These are phyloP conservation scores for Solanum hybrid DNA, from an alignment of 305 asterid species.

Conservation along the genomic window DNA sequence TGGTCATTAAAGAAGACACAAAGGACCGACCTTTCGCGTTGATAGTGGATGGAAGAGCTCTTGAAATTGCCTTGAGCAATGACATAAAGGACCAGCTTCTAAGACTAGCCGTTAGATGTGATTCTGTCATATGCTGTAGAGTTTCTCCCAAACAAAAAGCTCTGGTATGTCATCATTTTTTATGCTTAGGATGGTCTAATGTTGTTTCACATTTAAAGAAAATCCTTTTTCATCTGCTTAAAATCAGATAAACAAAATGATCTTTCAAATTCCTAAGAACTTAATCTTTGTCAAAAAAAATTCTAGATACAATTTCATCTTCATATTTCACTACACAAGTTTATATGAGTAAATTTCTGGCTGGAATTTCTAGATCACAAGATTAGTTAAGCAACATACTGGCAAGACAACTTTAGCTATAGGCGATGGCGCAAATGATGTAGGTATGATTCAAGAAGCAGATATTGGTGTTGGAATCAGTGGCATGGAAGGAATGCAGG, in stretches of 20 bases:
- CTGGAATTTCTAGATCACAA: conserved; percentile 38
- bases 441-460: conserved; percentile 94
- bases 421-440: conserved; percentile 95
- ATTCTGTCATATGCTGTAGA: conserved; percentile 80
- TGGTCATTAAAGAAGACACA: conserved; percentile 34
- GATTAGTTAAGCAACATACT: conserved; percentile 58
- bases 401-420: conserved; percentile 70
- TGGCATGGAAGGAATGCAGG: conserved; percentile 97
- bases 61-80: conserved; percentile 41
- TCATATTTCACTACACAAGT: neutral
- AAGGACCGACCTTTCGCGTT: conserved; percentile 56
- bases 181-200: neutral
- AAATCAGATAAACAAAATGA: neutral
- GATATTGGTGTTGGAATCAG: conserved; percentile 86
- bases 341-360: neutral
- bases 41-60: conserved; percentile 70
- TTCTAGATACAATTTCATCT: neutral
- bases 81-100: conserved; percentile 45
- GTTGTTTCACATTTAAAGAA: neutral
- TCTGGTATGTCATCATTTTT: conserved; percentile 29
- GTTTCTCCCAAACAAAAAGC: conserved; percentile 93
- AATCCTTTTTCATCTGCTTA: neutral
- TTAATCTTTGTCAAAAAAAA: neutral
- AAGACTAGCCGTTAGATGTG: conserved; percentile 62
- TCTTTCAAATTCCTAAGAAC: neutral